These are phyloP conservation scores for Russula lepida DNA, from an alignment of 768 basidiomycete species.

Conservation along the genomic window DNA sequence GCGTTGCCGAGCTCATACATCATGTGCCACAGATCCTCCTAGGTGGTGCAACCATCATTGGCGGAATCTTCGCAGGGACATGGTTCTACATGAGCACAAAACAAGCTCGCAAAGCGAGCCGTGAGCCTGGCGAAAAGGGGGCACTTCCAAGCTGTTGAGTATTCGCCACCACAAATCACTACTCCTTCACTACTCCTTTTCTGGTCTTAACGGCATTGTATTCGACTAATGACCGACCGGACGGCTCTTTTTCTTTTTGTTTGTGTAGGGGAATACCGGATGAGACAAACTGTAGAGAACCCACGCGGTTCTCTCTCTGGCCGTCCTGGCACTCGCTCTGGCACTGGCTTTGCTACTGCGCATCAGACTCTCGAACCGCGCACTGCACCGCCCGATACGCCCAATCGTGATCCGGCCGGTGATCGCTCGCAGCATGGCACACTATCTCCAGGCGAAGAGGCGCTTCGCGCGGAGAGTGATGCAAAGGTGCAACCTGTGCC, in stretches of 20 bases:
- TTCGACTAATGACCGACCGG: background rate
- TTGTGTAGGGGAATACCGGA: constrained; percentile 9
- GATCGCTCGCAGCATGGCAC: constrained; percentile 6
- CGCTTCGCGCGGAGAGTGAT: constrained; percentile 1
- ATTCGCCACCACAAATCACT: background rate
- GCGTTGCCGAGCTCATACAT: background rate
- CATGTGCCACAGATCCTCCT: background rate
- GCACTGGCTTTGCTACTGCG: background rate
- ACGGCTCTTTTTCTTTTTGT: background rate
- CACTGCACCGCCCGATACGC: background rate
- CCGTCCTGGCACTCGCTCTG: background rate
- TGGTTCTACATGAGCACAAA: constrained; percentile 14
- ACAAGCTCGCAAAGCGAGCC: constrained; percentile 13
- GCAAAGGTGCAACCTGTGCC: constrained; percentile 8
- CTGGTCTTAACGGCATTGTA: background rate
- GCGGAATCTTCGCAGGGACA: background rate
- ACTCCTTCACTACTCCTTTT: background rate
- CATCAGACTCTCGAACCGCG: background rate
- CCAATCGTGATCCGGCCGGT: background rate
- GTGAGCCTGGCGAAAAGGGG: constrained; percentile 10
- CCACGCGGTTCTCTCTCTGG: background rate
- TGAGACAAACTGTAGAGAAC: background rate
- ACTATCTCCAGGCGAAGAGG: background rate
- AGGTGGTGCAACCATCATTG: constrained; percentile 9
- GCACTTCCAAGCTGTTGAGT: constrained; percentile 13